phyloP scores from a whole-genome alignment of 768 basidiomycete species.

The Macrolepiota dolichaula region DNA sequence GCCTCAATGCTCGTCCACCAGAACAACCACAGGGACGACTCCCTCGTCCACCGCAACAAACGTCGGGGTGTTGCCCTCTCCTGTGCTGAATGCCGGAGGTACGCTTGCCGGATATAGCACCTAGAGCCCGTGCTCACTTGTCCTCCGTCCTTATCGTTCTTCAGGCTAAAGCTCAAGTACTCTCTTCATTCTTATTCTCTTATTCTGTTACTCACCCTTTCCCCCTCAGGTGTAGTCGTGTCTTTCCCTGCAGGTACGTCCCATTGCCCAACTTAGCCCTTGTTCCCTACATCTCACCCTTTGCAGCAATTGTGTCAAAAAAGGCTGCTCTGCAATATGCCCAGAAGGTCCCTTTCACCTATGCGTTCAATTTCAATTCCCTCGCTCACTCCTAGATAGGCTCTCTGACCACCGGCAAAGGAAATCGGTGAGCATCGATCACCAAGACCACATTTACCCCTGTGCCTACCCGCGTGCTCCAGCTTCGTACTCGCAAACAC shows the following conservation, averaged over 20 bases:
- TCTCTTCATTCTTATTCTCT: slow-evolving; percentile 20
- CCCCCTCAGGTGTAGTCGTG: slow-evolving; percentile 50
- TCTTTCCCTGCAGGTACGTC: slow-evolving; percentile 61
- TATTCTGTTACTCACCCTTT: slow-evolving; percentile 14
- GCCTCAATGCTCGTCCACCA: slow-evolving; percentile 23
- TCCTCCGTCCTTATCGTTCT: slow-evolving; percentile 15
- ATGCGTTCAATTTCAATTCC: slow-evolving; percentile 11
- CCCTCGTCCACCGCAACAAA: slow-evolving; percentile 39
- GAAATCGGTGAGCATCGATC: slow-evolving; percentile 48
- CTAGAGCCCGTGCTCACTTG: slow-evolving; percentile 13
- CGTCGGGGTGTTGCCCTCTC: slow-evolving; percentile 55
- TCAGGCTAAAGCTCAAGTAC: slow-evolving; percentile 66
- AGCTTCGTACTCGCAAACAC: slow-evolving; percentile 74
- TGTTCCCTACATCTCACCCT: slow-evolving; percentile 13
- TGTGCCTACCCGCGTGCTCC: neutral
- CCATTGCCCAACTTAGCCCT: neutral
- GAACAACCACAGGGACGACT: slow-evolving; percentile 22
- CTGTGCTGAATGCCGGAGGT: slow-evolving; percentile 73
- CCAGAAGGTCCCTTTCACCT: slow-evolving; percentile 45
- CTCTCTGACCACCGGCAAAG: slow-evolving; percentile 70
- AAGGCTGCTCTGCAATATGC: slow-evolving; percentile 60
- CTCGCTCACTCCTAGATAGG: slow-evolving; percentile 32
- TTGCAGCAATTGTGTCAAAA: slow-evolving; percentile 53
- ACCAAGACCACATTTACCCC: slow-evolving; percentile 4
- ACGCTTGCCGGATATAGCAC: slow-evolving; percentile 17